Conservation (phyloP, 805 yeast species). For the Spathaspora passalidarum region DNA sequence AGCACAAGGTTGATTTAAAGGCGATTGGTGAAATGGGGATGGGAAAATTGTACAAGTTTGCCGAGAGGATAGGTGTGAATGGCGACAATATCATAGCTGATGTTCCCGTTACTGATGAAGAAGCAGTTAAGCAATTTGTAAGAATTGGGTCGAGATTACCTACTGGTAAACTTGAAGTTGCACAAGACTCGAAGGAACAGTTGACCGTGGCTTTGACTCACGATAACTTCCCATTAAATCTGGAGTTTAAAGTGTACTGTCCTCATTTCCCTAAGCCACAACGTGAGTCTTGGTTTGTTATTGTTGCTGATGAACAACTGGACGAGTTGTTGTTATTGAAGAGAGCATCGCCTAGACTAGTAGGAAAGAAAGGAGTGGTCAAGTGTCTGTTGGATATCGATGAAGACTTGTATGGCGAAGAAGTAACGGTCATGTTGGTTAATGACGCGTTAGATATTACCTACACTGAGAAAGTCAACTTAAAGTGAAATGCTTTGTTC, state of each 20-base stretch:
- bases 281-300: slow-evolving; percentile 89
- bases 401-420: slow-evolving; percentile 43
- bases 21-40: slow-evolving; percentile 40
- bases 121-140: slow-evolving; percentile 46
- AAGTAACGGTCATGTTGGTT: slow-evolving; percentile 47
- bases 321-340: slow-evolving; percentile 64
- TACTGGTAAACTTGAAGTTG: slow-evolving; percentile 44
- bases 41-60: slow-evolving; percentile 31
- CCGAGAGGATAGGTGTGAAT: slow-evolving; percentile 37
- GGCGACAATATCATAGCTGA: slow-evolving; percentile 7
- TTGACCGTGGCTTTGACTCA: slow-evolving; percentile 52
- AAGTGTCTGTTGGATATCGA: slow-evolving; percentile 49
- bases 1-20: slow-evolving; percentile 23
- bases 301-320: slow-evolving; percentile 48
- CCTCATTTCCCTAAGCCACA: slow-evolving; percentile 88
- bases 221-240: slow-evolving; percentile 45
- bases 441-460: slow-evolving; percentile 66
- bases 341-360: slow-evolving; percentile 63
- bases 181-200: slow-evolving; percentile 31
- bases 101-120: slow-evolving; percentile 16
- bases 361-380: slow-evolving; percentile 37
- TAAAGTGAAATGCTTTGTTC: not conserved
- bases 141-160: slow-evolving; percentile 60
- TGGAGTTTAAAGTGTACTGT: slow-evolving; percentile 66
- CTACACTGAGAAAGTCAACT: slow-evolving; percentile 25